These are phyloP conservation scores for Miscanthus lutarioriparius DNA, from an alignment of 176 grass and related monocot species.

Conservation along the genomic window DNA sequence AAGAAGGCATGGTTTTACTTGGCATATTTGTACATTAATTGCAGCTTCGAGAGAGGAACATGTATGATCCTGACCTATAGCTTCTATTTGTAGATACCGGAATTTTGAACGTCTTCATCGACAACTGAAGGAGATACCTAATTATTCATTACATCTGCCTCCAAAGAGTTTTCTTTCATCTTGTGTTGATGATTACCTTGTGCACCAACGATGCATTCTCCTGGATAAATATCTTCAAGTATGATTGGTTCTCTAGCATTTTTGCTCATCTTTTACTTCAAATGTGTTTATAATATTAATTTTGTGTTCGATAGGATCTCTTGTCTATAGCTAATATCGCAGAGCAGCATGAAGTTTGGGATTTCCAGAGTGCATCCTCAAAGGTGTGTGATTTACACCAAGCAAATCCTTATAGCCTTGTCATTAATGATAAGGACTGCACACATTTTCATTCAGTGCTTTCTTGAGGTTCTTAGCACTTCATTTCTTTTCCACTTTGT, in stretches of 20 bases:
- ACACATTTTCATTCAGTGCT: neutral
- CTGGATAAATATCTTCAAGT: conserved; percentile 97
- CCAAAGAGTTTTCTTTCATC: conserved; percentile 97
- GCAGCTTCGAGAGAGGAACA: conserved; percentile 17
- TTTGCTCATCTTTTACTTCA: conserved; percentile 28
- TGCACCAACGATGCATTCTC: conserved; percentile 96
- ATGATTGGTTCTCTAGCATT: conserved; percentile 37
- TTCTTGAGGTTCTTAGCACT: conserved; percentile 29
- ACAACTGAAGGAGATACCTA: conserved; percentile 93
- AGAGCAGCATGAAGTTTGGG: conserved; percentile 97
- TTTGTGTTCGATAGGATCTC: conserved; percentile 65
- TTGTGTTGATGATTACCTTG: conserved; percentile 96
- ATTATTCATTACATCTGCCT: conserved; percentile 95
- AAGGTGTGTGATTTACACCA: conserved; percentile 54
- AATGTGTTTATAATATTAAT: conserved; percentile 37
- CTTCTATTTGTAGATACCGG: conserved; percentile 68
- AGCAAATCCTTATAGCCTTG: conserved; percentile 16
- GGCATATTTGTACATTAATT: conserved; percentile 35
- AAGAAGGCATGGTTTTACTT: conserved; percentile 82
- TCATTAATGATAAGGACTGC: conserved; percentile 21
- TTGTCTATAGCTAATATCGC: conserved; percentile 92
- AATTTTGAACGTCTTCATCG: conserved; percentile 97
- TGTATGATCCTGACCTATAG: conserved; percentile 34
- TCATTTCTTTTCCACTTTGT: conserved; percentile 38
- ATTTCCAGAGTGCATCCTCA: conserved; percentile 87